Percentiles rank a stretch among this genome's conserved stretches.
Conservation (phyloP, 208 protist genomes). For the Acanthamoeba royreba region DNA sequence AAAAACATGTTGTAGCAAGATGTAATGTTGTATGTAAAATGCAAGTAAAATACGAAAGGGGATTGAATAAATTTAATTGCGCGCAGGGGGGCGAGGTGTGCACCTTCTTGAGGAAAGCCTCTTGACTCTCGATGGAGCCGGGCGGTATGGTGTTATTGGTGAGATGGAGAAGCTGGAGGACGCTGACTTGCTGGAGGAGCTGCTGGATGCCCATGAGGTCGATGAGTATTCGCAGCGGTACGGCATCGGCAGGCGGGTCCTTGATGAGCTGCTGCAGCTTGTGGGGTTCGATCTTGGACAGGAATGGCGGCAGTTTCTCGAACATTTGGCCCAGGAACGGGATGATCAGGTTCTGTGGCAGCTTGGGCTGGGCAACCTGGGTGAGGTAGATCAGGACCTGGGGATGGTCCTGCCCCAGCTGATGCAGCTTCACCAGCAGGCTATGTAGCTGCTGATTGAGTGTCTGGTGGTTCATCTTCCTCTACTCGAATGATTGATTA, state of each 20-base stretch:
- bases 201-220: conserved; percentile 40
- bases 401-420: conserved; percentile 50
- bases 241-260: conserved; percentile 43
- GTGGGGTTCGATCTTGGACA: conserved; percentile 31
- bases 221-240: conserved; percentile 39
- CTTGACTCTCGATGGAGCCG: conserved; percentile 58
- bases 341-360: conserved; percentile 47
- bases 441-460: conserved; percentile 43
- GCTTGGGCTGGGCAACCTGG: conserved; percentile 32
- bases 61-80: too few relatives aligned
- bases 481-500: background rate
- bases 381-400: conserved; percentile 49
- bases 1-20: too few relatives aligned
- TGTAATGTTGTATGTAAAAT: too few relatives aligned
- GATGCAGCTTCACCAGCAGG: conserved; percentile 49
- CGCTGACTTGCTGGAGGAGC: conserved; percentile 44
- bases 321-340: conserved; percentile 66
- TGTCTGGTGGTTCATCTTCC: conserved; percentile 29
- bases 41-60: too few relatives aligned
- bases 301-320: conserved; percentile 58
- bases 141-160: conserved; percentile 70
- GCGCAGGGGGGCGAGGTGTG: too few relatives aligned
- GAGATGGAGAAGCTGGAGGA: conserved; percentile 62
- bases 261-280: conserved; percentile 22
- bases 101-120: conserved; percentile 47